Conservation (phyloP, 345 rosid species). For the Melastoma malabathricum region DNA sequence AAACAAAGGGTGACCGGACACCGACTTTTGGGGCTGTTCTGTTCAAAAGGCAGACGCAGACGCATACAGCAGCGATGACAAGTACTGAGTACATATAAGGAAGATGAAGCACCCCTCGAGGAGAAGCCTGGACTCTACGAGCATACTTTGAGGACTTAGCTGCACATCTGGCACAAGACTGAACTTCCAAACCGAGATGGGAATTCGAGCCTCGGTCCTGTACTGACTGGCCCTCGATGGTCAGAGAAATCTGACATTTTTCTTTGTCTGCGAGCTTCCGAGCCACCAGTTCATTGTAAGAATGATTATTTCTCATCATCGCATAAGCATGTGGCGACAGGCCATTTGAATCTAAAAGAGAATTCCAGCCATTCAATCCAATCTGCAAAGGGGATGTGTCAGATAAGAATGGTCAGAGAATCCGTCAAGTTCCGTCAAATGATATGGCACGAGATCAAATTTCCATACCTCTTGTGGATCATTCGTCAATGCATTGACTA, state of each 20-base stretch:
- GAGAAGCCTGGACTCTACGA: constrained; percentile 22
- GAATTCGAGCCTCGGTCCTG: constrained; percentile 7
- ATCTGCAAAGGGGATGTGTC: constrained; percentile 23
- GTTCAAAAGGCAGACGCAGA: constrained; percentile 76
- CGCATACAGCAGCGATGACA: constrained; percentile 79
- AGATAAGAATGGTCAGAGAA: too few species aligned
- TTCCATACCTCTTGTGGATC: constrained; percentile 65
- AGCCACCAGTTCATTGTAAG: constrained; percentile 51
- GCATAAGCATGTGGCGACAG: constrained; percentile 60
- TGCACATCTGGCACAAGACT: constrained; percentile 53
- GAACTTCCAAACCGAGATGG: constrained; percentile 10
- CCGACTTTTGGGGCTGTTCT: constrained; percentile 59
- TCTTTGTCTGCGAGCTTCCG: constrained; percentile 51
- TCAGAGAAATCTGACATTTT: constrained; percentile 57
- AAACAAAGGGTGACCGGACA: constrained; percentile 49
- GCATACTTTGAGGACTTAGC: constrained; percentile 30
- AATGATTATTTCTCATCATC: constrained; percentile 42
- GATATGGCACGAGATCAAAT: not conserved
- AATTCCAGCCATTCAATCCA: constrained; percentile 57
- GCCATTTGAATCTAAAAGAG: constrained; percentile 41
- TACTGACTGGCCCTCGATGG: constrained; percentile 23
- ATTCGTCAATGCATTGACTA: constrained; percentile 64
- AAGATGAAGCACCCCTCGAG: constrained; percentile 60
- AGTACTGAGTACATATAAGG: constrained; percentile 77
- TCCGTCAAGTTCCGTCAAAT: too few species aligned